Percentiles rank a stretch among this genome's conserved stretches.
phyloP scores from a whole-genome alignment of 78 protist genomes.

The Isochrysis galbana region DNA sequence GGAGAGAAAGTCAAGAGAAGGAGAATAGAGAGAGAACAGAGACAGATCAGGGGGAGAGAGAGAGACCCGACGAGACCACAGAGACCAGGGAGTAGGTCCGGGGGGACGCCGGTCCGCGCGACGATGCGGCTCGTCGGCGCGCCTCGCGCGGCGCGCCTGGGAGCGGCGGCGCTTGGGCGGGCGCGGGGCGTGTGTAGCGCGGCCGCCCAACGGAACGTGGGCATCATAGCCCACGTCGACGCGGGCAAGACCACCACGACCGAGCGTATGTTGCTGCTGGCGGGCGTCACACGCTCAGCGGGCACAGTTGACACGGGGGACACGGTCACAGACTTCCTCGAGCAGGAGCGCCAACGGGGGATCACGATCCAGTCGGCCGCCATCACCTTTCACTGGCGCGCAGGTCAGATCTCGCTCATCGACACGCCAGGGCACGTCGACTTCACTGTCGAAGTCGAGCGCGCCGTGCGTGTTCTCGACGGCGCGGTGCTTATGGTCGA shows the following conservation, averaged over 20 bases:
- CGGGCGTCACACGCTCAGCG: constrained; percentile 82
- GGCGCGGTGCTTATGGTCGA: constrained; percentile 49
- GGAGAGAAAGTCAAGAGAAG: too few species aligned
- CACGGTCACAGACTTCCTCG: constrained; percentile 95
- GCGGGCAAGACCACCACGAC: constrained; percentile 94
- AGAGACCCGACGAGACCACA: too few species aligned
- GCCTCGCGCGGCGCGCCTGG: too few species aligned
- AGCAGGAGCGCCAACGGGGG: constrained; percentile 92
- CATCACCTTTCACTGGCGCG: constrained; percentile 76
- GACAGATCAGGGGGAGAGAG: too few species aligned
- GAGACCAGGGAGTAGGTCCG: too few species aligned
- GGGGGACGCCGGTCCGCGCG: too few species aligned
- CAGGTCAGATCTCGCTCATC: constrained; percentile 70
- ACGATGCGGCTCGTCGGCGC: too few species aligned
- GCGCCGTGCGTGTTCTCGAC: constrained; percentile 62
- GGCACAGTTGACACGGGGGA: constrained; percentile 89
- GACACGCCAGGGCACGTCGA: constrained; percentile 99
- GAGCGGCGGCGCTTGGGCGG: too few species aligned
- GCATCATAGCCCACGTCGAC: constrained; percentile 85
- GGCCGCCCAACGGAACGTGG: constrained; percentile 78
- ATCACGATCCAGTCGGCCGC: constrained; percentile 90
- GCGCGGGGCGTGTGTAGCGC: too few species aligned
- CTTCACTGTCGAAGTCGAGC: constrained; percentile 90
- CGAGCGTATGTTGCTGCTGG: constrained; percentile 92
- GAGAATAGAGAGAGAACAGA: too few species aligned